A percentile compares a stretch with the other conserved stretches of the same genome.
Conservation (phyloP, 768 basidiomycete species). For the Inosperma sp. region DNA sequence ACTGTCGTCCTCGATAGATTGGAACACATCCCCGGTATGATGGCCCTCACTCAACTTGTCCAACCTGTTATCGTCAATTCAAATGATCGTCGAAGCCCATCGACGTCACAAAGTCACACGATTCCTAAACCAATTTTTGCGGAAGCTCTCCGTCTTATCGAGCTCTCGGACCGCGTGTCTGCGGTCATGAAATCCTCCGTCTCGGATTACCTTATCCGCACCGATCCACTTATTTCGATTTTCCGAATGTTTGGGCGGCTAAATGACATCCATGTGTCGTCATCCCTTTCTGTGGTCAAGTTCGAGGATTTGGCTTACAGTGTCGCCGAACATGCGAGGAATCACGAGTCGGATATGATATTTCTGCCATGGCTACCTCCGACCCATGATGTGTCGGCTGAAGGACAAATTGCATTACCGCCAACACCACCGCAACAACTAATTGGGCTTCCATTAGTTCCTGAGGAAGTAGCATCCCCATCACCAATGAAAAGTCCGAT, state of each 20-base stretch:
- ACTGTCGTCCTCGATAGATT: slow-evolving; percentile 86
- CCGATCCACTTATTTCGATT: slow-evolving; percentile 68
- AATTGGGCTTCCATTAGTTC: slow-evolving; percentile 10
- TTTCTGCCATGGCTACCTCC: slow-evolving; percentile 77
- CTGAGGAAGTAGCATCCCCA: slow-evolving; percentile 5
- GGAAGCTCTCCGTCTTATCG: slow-evolving; percentile 82
- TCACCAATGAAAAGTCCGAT: slow-evolving; percentile 16
- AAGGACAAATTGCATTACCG: slow-evolving; percentile 9
- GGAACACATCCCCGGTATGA: slow-evolving; percentile 84
- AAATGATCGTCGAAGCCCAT: neutral
- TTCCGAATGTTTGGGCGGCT: slow-evolving; percentile 76
- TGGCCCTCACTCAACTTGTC: slow-evolving; percentile 85
- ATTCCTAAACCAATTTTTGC: slow-evolving; percentile 36
- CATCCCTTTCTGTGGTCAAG: slow-evolving; percentile 69
- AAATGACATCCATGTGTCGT: slow-evolving; percentile 58
- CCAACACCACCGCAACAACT: slow-evolving; percentile 13
- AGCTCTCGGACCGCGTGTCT: slow-evolving; percentile 80
- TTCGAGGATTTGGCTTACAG: slow-evolving; percentile 68
- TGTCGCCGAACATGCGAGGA: slow-evolving; percentile 63
- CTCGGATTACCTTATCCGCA: slow-evolving; percentile 61
- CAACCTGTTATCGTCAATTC: slow-evolving; percentile 32
- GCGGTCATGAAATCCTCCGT: slow-evolving; percentile 81
- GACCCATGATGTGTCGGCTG: slow-evolving; percentile 15
- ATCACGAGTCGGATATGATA: slow-evolving; percentile 64
- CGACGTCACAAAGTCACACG: slow-evolving; percentile 8